Base-by-base conservation (phyloP, 768 basidiomycete species). In the Tephrocybe sp. region DNA sequence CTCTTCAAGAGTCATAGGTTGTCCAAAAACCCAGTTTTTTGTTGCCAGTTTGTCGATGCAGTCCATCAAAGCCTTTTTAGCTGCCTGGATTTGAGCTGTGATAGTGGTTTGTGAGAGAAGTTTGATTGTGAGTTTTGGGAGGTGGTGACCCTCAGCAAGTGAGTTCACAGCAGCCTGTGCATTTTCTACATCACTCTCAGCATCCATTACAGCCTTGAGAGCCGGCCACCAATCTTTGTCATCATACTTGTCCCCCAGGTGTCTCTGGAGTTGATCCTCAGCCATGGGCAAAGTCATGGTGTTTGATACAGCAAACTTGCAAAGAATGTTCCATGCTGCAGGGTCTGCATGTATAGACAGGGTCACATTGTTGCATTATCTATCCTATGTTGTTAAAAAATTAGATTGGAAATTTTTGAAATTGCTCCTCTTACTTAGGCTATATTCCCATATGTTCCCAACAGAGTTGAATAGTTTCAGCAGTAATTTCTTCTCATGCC, bases 391-490 rank as follows among this genome's bases (percentile, higher is more conserved):
- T n/a, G n/a, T n/a, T n/a, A n/a, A n/a, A n/a, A n/a, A n/a, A n/a
- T n/a, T n/a, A n/a, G n/a, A n/a, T n/a, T n/a, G n/a, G n/a, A n/a
- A n/a, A n/a, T n/a, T n/a, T n/a, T n/a, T n/a, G n/a, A n/a, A n/a
- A n/a, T n/a, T n/a, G n/a, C n/a, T 13, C 16, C 22, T 22, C 16
- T 30, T 26, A 36, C 23, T 16, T 48, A 22, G 35, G 39, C 50
- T 53, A 52, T 26, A 69, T 72, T 17, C 50, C 46, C 10, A 68
- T 65, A 43, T 73, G 65, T n/a, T 53, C 45, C 71, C 71, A 72
- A 49, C 72, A 73, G 52, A 71, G 58, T 30, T 48, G 17, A 41
- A 74, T 72, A 13, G 70, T 72, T n/a, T 47, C 42, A 0, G 54
- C 13, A 26, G 52, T 35, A n/a, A 73, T 57, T 8, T 39, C 26